Conservation (phyloP, 495 filamentous ascomycete genomes). For the Stereocaulon alpinum region DNA sequence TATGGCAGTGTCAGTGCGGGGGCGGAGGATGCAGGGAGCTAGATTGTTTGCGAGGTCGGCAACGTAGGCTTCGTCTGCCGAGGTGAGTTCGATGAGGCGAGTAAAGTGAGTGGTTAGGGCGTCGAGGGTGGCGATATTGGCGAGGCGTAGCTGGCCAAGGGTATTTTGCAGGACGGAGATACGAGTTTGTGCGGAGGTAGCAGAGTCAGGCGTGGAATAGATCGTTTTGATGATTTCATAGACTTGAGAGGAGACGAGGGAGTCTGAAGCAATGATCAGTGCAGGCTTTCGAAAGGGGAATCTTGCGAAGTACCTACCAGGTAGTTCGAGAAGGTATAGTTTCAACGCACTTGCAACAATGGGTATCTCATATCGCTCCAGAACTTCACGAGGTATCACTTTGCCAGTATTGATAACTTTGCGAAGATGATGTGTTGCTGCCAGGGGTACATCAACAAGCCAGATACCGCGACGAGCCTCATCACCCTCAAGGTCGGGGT, state of each 20-base stretch:
- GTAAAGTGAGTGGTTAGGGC: constrained; percentile 98
- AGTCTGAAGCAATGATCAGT: constrained; percentile 46
- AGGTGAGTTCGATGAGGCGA: constrained; percentile 90
- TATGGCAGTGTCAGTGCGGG: constrained; percentile 71
- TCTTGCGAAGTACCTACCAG: constrained; percentile 44
- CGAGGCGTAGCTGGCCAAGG: constrained; percentile 83
- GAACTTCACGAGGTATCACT: constrained; percentile 58
- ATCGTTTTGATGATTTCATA: constrained; percentile 99
- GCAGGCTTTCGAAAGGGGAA: not conserved
- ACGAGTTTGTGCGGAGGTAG: constrained; percentile 66
- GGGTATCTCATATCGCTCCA: constrained; percentile 82
- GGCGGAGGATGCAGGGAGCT: constrained; percentile 80
- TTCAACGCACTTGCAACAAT: constrained; percentile 90
- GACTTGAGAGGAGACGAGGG: constrained; percentile 92
- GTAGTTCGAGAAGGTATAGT: constrained; percentile 90
- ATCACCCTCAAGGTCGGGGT: constrained; percentile 95
- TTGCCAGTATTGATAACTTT: constrained; percentile 81
- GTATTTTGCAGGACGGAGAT: constrained; percentile 93
- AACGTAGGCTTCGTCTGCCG: constrained; percentile 82
- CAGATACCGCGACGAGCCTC: constrained; percentile 87
- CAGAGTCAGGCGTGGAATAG: constrained; percentile 44
- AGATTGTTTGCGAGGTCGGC: constrained; percentile 65
- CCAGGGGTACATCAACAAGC: constrained; percentile 82
- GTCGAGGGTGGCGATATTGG: constrained; percentile 97
- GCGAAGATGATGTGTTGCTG: constrained; percentile 76